phyloP scores from a whole-genome alignment of 306 rosid species.

The Gleditsia sinensis region DNA sequence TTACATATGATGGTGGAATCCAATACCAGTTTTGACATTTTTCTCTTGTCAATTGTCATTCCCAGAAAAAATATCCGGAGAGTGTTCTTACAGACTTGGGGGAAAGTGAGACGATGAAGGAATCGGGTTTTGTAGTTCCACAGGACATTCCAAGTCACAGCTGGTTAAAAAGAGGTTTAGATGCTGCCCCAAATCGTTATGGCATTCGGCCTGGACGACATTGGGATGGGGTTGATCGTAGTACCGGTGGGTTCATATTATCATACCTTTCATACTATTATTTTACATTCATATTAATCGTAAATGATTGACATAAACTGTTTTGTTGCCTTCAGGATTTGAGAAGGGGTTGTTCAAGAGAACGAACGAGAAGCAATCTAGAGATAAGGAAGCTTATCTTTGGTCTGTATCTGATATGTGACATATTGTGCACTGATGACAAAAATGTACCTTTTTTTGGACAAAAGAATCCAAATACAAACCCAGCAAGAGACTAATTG shows the following conservation, averaged over 20 bases:
- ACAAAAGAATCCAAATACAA: no score
- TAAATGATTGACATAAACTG: constrained; percentile 19
- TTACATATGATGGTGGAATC: constrained; percentile 7
- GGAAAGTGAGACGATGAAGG: constrained; percentile 72
- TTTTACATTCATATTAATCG: neutral
- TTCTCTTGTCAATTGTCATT: constrained; percentile 32
- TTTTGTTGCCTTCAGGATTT: constrained; percentile 49
- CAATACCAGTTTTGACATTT: constrained; percentile 27
- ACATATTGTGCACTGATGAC: neutral
- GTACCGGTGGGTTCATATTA: constrained; percentile 68
- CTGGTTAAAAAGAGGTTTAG: constrained; percentile 82
- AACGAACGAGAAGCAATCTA: constrained; percentile 73
- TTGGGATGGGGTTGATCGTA: constrained; percentile 96
- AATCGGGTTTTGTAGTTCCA: constrained; percentile 84
- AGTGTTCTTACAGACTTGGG: constrained; percentile 66
- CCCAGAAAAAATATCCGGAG: constrained; percentile 68
- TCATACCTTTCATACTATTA: neutral
- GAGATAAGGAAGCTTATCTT: constrained; percentile 81
- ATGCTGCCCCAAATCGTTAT: constrained; percentile 77
- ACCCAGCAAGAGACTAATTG: no score
- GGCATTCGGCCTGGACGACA: constrained; percentile 91
- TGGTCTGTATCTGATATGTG: constrained; percentile 96
- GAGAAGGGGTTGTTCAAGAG: constrained; percentile 77
- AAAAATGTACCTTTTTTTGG: neutral
- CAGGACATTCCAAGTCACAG: constrained; percentile 87